Evolutionary conservation across 805 yeast species (phyloP).

Genomic region (Saccharomycopsis malanga): DNA sequence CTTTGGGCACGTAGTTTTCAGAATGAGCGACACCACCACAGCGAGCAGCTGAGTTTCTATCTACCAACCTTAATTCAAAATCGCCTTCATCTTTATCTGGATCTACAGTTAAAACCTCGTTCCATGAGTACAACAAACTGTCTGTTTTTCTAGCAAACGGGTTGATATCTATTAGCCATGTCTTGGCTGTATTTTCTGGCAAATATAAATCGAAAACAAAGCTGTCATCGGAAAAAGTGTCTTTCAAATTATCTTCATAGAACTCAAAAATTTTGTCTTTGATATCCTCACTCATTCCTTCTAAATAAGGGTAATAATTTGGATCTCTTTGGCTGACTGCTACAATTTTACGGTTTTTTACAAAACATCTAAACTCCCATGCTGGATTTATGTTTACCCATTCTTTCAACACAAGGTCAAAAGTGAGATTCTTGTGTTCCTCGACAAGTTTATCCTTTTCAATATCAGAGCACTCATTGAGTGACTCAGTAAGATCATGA

Average conservation of each 20-base stretch:
- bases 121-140: slow-evolving; percentile 75
- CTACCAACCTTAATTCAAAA: slow-evolving; percentile 58
- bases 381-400: slow-evolving; percentile 87
- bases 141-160: slow-evolving; percentile 80
- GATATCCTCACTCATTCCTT: slow-evolving; percentile 42
- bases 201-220: slow-evolving; percentile 79
- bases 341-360: slow-evolving; percentile 51
- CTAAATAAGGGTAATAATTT: slow-evolving; percentile 70
- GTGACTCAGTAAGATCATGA: slow-evolving; percentile 75
- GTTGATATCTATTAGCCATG: slow-evolving; percentile 76
- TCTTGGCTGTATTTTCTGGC: slow-evolving; percentile 62
- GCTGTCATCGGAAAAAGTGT: slow-evolving; percentile 44
- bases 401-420: slow-evolving; percentile 68
- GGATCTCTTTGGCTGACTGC: slow-evolving; percentile 84
- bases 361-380: slow-evolving; percentile 83
- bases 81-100: slow-evolving; percentile 27
- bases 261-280: slow-evolving; percentile 45
- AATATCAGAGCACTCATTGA: slow-evolving; percentile 40
- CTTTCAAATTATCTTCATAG: slow-evolving; percentile 40
- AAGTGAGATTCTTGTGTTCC: slow-evolving; percentile 28
- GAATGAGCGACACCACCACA: slow-evolving; percentile 79
- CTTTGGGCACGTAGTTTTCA: slow-evolving; percentile 87
- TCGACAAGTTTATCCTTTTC: slow-evolving; percentile 24
- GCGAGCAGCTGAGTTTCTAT: slow-evolving; percentile 61
- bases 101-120: slow-evolving; percentile 45